Base-by-base conservation (phyloP, 345 rosid species). In the Diplotaxis tenuifolia region DNA sequence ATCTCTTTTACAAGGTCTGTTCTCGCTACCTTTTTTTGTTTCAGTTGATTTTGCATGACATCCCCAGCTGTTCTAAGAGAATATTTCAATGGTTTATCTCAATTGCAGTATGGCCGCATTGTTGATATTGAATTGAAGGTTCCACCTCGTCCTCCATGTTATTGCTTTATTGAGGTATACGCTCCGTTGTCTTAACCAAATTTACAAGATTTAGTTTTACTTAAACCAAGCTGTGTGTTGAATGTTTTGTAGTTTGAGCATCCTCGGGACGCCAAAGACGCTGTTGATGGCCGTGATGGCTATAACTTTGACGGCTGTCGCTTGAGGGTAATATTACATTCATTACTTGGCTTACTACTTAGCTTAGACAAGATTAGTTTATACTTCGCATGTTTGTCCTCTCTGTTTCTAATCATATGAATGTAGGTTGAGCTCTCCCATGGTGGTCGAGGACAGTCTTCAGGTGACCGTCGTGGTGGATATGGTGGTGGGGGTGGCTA, bases 81-180 rank as follows among this genome's bases (percentile, higher is more conserved):
- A 3, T 25, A 18, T 62, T 50, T 49, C 3, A 7, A 55, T 5
- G 9, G 55, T 16, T 23, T 38, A 15, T 68, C 20, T 62, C 23
- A 61, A n/a, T 61, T 57, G 64, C 70, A 92, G 98, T 90, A 92
- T 82, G 98, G 98, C 50, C 91, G 96, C 45, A 87, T 94, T 65
- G 76, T 89, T 75, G 97, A 91, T 76, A 89, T 94, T 52, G 97
- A 95, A 71, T 79, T 95, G 91, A 95, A 92, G 87, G 83, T 92
- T 77, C 98, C 97, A 1, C 97, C 91, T 57, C 94, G 92, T 9
- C 98, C 99, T 75, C 99, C 99, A 16, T 84, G 96, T 72, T 95
- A 92, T 80, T 90, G 90, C 81, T 95, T 95, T 82, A 94, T 95
- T 16, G 99, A 95, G 97, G 99, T n/a, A n/a, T 95, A 86, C 14